These are phyloP conservation scores for Dittrichia graveolens DNA, from an alignment of 129 eudicot genomes.

Conservation along the genomic window DNA sequence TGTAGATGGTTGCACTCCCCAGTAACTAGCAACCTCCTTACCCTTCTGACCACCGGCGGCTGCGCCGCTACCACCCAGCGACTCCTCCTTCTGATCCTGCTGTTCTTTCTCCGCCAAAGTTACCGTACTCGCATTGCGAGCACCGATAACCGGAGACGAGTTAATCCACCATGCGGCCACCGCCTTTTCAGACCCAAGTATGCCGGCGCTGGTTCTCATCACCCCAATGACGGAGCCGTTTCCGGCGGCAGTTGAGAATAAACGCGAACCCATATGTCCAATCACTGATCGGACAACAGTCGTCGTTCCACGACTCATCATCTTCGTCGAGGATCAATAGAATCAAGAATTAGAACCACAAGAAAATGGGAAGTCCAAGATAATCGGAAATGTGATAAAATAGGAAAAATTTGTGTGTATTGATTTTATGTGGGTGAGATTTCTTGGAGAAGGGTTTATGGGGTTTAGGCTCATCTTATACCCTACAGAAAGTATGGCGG, in stretches of 20 bases:
- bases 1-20: constrained; percentile 75
- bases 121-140: constrained; percentile 51
- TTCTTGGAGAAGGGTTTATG: constrained; percentile 47
- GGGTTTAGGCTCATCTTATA: constrained; percentile 24
- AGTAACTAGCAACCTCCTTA: constrained; percentile 62
- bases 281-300: constrained; percentile 45
- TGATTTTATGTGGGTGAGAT: constrained; percentile 20
- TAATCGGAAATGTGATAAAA: constrained; percentile 8
- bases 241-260: constrained; percentile 38
- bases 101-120: constrained; percentile 50
- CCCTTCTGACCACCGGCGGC: constrained; percentile 36
- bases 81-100: constrained; percentile 30
- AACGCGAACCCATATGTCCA: constrained; percentile 41
- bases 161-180: constrained; percentile 51
- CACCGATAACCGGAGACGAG: constrained; percentile 36
- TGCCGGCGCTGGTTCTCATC: neutral
- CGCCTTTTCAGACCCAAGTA: constrained; percentile 31
- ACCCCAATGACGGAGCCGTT: constrained; percentile 11
- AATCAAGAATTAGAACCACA: neutral
- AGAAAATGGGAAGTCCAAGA: neutral
- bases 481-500: constrained; percentile 33
- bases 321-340: constrained; percentile 21
- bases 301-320: constrained; percentile 64
- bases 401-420: neutral
- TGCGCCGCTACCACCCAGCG: constrained; percentile 32